Percentiles rank a stretch among this genome's conserved stretches.
phyloP scores from a whole-genome alignment of 1,284 basidiomycete genomes.

The Cryptococcus sp. region DNA sequence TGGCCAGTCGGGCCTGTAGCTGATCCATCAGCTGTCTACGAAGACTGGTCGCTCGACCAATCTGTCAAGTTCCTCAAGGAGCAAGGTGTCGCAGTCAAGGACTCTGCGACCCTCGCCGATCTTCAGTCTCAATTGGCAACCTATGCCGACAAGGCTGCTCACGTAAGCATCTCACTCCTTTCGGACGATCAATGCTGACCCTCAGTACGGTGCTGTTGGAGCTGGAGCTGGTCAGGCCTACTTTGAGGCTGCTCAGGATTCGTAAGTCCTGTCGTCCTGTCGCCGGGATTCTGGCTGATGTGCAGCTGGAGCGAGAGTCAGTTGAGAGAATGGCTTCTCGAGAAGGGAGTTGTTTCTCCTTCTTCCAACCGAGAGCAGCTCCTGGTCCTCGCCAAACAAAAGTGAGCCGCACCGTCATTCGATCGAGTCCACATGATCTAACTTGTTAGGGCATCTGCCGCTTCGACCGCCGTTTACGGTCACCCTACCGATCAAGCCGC shows the following conservation, averaged over 20 bases:
- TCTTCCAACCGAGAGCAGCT: constrained; percentile 72
- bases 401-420: constrained; percentile 36
- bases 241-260: constrained; percentile 54
- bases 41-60: constrained; percentile 59
- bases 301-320: constrained; percentile 74
- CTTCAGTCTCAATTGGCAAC: constrained; percentile 53
- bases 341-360: constrained; percentile 77
- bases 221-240: constrained; percentile 65
- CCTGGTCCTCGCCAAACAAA: constrained; percentile 65
- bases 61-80: constrained; percentile 65
- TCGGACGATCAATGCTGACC: constrained; percentile 45
- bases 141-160: constrained; percentile 51
- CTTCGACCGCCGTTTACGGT: constrained; percentile 56
- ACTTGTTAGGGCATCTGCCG: constrained; percentile 43
- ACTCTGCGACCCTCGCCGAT: constrained; percentile 44
- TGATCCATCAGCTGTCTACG: constrained; percentile 50
- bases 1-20: no score
- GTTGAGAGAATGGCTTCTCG: constrained; percentile 74
- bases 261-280: constrained; percentile 24
- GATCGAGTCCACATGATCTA: constrained; percentile 11
- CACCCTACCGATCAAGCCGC: constrained; percentile 44
- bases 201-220: constrained; percentile 46
- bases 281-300: constrained; percentile 7
- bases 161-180: constrained; percentile 19
- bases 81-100: constrained; percentile 60